A percentile compares a stretch with the other conserved stretches of the same genome.
Evolutionary conservation across 164 flowering plant species (phyloP).

Genomic region (Nymphaea colorata): DNA sequence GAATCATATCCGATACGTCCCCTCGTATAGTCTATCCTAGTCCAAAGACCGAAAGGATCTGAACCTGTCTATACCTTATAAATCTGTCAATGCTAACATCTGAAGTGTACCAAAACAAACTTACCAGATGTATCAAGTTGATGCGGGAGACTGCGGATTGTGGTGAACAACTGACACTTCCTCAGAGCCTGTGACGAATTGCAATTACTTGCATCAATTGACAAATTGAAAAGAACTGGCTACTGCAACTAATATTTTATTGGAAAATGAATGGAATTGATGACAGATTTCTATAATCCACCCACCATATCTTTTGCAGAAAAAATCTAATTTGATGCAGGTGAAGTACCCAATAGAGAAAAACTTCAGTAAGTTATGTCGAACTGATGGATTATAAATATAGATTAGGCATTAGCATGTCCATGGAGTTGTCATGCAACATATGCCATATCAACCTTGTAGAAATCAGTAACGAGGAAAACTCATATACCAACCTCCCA

Average conservation of each 20-base stretch:
- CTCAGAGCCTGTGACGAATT: slow-evolving; percentile 46
- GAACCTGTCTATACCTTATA: no score
- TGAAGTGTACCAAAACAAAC: slow-evolving; percentile 4
- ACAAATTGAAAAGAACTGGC: not conserved
- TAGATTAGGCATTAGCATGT: not conserved
- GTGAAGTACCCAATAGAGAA: not conserved
- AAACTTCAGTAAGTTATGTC: not conserved
- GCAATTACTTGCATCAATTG: not conserved
- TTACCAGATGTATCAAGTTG: slow-evolving; percentile 59
- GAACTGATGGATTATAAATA: not conserved
- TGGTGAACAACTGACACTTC: slow-evolving; percentile 63
- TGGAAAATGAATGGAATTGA: not conserved
- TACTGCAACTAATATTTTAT: not conserved
- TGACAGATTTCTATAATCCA: not conserved
- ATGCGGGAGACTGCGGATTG: slow-evolving; percentile 45
- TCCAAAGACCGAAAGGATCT: no score
- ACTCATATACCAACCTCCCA: slow-evolving; percentile 47
- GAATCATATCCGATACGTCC: not conserved
- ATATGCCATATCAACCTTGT: not conserved
- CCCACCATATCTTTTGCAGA: no score
- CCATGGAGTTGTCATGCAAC: not conserved
- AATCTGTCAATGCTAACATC: no score
- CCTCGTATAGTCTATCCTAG: not conserved
- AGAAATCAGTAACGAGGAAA: not conserved
- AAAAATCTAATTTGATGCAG: not conserved